These are phyloP conservation scores for Fusarium nodosum DNA, from an alignment of 2,329 filamentous ascomycete genomes.

Conservation along the genomic window DNA sequence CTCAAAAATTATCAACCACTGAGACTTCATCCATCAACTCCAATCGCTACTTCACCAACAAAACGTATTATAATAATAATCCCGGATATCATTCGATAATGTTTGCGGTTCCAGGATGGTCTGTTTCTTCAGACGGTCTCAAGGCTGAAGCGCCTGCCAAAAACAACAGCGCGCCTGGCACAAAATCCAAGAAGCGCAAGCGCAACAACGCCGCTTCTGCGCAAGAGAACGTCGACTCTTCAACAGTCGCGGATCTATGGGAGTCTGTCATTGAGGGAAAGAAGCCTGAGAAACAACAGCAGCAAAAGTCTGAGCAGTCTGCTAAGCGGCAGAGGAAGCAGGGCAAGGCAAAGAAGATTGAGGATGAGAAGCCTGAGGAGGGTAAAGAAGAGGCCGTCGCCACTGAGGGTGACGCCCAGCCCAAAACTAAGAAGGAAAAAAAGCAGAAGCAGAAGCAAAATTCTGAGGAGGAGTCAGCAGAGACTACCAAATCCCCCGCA, in stretches of 20 bases:
- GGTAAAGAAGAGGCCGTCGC: slow-evolving; percentile 24
- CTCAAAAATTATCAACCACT: slow-evolving; percentile 29
- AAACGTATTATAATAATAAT: not conserved
- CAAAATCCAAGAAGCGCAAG: slow-evolving; percentile 73
- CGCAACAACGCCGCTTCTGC: slow-evolving; percentile 48
- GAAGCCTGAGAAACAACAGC: slow-evolving; percentile 49
- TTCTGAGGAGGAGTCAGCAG: slow-evolving; percentile 31
- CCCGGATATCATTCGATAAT: slow-evolving; percentile 60
- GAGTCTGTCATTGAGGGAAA: slow-evolving; percentile 82
- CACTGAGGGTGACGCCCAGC: slow-evolving; percentile 40
- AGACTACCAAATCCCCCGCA: slow-evolving; percentile 29
- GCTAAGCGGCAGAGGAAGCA: slow-evolving; percentile 56
- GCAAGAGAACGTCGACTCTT: slow-evolving; percentile 68
- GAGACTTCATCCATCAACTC: slow-evolving; percentile 26
- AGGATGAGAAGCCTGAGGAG: slow-evolving; percentile 41
- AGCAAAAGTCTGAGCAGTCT: slow-evolving; percentile 39
- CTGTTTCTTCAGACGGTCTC: slow-evolving; percentile 77
- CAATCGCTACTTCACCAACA: slow-evolving; percentile 12
- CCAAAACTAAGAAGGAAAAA: slow-evolving; percentile 55
- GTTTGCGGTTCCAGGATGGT: slow-evolving; percentile 97
- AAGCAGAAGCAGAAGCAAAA: slow-evolving; percentile 51
- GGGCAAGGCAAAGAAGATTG: slow-evolving; percentile 50
- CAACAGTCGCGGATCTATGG: slow-evolving; percentile 84
- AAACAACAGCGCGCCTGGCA: slow-evolving; percentile 53
- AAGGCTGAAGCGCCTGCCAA: slow-evolving; percentile 72